Base-by-base conservation (phyloP, 768 basidiomycete genomes). In the Auricularia sp. region DNA sequence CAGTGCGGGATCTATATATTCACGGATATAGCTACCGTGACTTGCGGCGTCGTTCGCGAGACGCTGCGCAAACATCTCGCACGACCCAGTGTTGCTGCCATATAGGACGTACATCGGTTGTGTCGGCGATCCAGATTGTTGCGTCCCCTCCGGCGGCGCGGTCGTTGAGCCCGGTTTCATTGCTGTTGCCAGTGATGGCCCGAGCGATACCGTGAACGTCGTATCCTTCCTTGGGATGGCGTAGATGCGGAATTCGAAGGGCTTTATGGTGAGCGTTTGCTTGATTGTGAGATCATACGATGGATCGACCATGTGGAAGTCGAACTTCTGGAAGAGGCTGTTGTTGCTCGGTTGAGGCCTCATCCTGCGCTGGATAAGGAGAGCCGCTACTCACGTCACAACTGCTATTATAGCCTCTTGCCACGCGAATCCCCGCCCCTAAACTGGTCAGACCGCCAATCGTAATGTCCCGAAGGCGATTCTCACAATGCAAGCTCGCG, bases 31-130 rank as follows among this genome's bases (percentile, higher is more conserved):
- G 70, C n/a, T 65, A 79, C 79, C 80, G 67, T 78, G 73, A 3
- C 69, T 66, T 0, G 72, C 64, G 2, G 79, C 79, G 54, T 75
- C 76, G 47, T 72, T 75, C 7, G 77, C 78, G 21, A 82, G 71
- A 33, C 80, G 69, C 69, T 80, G 77, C 14, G 81, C 80, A 64
- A 83, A 81, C 36, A 76, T 75, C 70, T 83, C 79, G 33, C 77
- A 81, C 0, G 80, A 79, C 10, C 81, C 82, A 7, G 80, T 77
- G 71, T 83, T 83, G 36, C 79, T 79, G 1, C 80, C 79, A 68
- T 78, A 80, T 33, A 78, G 69, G n/a, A 80, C 71, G 62, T 79
- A 77, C 63, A 81, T 39, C 54, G 74, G 75, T 45, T 72, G 29
- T 6, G 11, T 33, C 8, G 56, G 8, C 24, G 56, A 18, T 18